phyloP scores from a whole-genome alignment of 2,329 filamentous ascomycete genomes.

The Fusarium torreyae region DNA sequence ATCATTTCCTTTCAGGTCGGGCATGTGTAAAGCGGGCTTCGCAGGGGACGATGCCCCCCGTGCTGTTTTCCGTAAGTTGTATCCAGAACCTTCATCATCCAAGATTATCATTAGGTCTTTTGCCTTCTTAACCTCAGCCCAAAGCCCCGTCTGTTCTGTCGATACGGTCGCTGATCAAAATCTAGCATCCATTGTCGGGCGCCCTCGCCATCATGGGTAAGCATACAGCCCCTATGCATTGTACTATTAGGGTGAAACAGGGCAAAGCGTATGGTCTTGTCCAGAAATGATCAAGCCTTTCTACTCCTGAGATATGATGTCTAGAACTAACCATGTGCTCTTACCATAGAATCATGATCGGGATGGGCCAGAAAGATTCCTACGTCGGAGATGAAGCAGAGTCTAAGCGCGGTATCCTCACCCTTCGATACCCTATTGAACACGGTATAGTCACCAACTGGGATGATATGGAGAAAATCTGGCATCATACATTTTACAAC shows the following conservation, averaged over 20 bases:
- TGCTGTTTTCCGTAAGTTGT: conserved; percentile 98
- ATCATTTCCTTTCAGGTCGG: conserved; percentile 77
- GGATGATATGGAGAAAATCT: conserved; percentile 99
- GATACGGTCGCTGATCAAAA: not conserved
- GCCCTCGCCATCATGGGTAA: conserved; percentile 99
- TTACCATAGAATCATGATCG: conserved; percentile 93
- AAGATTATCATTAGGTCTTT: conserved; percentile 33
- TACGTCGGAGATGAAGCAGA: conserved; percentile 99
- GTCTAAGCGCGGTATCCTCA: conserved; percentile 99
- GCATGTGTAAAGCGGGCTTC: conserved; percentile 99
- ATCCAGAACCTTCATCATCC: conserved; percentile 42
- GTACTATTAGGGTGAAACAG: too few species aligned
- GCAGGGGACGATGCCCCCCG: conserved; percentile 99
- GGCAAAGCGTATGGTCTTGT: conserved; percentile 46
- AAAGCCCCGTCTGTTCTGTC: conserved; percentile 46
- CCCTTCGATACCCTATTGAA: conserved; percentile 99
- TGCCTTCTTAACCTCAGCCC: conserved; percentile 22
- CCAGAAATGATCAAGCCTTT: conserved; percentile 20
- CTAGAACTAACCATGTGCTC: too few species aligned
- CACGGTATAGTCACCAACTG: conserved; percentile 99
- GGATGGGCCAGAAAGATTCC: conserved; percentile 99
- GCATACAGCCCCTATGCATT: conserved; percentile 45
- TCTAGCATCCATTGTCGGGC: conserved; percentile 97
- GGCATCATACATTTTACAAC: conserved; percentile 99
- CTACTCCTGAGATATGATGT: too few species aligned